Evolutionary conservation across 2,329 filamentous ascomycete genomes (phyloP).

Genomic region (Microcyclospora pomicola): DNA sequence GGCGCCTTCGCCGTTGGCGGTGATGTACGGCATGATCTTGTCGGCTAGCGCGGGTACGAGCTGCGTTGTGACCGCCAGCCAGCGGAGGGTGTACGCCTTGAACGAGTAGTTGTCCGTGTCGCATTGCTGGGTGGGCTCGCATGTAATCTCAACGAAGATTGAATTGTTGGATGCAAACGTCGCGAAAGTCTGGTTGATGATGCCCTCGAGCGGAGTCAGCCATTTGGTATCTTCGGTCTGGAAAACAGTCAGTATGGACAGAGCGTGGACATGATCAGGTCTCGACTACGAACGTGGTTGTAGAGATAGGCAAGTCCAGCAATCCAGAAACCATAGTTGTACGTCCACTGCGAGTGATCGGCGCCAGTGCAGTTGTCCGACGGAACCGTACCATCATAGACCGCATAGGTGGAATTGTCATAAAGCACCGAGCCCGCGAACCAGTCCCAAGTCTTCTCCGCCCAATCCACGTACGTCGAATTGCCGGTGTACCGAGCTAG

Average conservation of each 20-base stretch:
- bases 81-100: constrained; percentile 28
- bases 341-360: constrained; percentile 35
- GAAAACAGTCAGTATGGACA: not conserved
- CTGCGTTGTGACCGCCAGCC: constrained; percentile 40
- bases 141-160: constrained; percentile 33
- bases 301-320: constrained; percentile 7
- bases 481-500: constrained; percentile 28
- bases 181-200: constrained; percentile 14
- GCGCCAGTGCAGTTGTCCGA: constrained; percentile 31
- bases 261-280: not conserved
- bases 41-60: constrained; percentile 42
- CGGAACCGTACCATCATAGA: constrained; percentile 35
- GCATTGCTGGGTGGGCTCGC: constrained; percentile 27
- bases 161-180: constrained; percentile 25
- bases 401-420: constrained; percentile 17
- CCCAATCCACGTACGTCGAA: constrained; percentile 52
- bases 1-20: constrained; percentile 39
- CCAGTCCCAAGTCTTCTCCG: constrained; percentile 28
- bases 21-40: constrained; percentile 38
- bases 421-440: constrained; percentile 39
- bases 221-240: constrained; percentile 8
- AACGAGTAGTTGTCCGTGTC: constrained; percentile 28
- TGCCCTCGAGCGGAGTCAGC: constrained; percentile 7
- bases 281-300: constrained; percentile 2
- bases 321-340: constrained; percentile 31